Evolutionary conservation across 805 yeast genomes (phyloP).

Genomic region (Wickerhamomyces silvicola): DNA sequence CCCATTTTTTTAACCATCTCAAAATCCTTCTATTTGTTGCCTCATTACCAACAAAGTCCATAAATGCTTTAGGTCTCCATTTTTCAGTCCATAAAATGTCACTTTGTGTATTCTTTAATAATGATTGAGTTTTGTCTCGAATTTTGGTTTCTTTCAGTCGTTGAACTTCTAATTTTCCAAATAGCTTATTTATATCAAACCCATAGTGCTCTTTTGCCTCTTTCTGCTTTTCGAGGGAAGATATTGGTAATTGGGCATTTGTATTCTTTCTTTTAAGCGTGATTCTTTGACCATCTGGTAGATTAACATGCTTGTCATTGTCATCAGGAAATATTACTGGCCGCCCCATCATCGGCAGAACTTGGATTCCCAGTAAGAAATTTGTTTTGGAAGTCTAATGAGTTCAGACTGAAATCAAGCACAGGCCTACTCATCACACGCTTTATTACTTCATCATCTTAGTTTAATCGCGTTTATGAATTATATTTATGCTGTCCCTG

Average conservation of each 20-base stretch:
- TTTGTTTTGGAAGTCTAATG: conserved; percentile 16
- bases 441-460: too few species aligned
- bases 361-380: conserved; percentile 5
- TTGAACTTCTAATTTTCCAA: conserved; percentile 25
- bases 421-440: conserved; percentile 18
- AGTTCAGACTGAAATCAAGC: conserved; percentile 14
- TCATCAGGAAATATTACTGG: neutral
- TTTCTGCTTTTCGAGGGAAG: conserved; percentile 2
- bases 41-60: conserved; percentile 68
- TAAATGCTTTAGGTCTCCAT: conserved; percentile 57
- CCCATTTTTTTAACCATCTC: conserved; percentile 66
- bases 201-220: conserved; percentile 30
- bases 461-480: too few species aligned
- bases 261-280: neutral
- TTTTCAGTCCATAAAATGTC: conserved; percentile 49
- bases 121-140: conserved; percentile 1
- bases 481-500: too few species aligned
- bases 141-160: conserved; percentile 9
- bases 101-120: conserved; percentile 1
- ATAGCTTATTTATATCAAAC: conserved; percentile 29
- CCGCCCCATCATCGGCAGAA: neutral
- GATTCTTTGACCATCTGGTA: neutral
- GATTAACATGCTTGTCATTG: neutral
- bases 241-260: neutral
- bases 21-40: conserved; percentile 50